Conservation (phyloP, 768 basidiomycete species). For the Dioszegia hungarica region DNA sequence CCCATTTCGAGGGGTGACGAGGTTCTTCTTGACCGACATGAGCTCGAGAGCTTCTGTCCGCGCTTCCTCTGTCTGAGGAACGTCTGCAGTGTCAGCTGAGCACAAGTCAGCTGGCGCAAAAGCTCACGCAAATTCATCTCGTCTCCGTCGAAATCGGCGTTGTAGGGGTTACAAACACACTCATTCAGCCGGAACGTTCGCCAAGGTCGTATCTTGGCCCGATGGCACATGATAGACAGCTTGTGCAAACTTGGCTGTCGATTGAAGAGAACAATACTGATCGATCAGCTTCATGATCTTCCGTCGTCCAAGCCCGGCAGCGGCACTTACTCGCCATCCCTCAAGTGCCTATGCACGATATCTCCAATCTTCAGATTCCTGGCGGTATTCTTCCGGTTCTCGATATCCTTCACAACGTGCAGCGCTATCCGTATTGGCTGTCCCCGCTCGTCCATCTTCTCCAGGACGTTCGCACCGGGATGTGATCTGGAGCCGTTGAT, state of each 20-base stretch:
- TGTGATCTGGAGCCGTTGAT: slow-evolving; percentile 84
- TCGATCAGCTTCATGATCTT: neutral
- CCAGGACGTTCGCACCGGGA: slow-evolving; percentile 74
- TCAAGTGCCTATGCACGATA: slow-evolving; percentile 86
- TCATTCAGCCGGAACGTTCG: slow-evolving; percentile 94
- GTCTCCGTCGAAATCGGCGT: slow-evolving; percentile 98
- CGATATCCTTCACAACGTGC: slow-evolving; percentile 33
- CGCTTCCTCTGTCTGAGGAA: slow-evolving; percentile 98
- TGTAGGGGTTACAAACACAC: slow-evolving; percentile 98
- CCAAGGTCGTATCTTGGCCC: slow-evolving; percentile 89
- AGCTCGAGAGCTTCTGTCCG: slow-evolving; percentile 93
- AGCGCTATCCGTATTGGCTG: slow-evolving; percentile 27
- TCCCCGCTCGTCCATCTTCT: slow-evolving; percentile 23
- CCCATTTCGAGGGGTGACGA: slow-evolving; percentile 96
- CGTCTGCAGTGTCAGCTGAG: slow-evolving; percentile 57
- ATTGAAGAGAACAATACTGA: slow-evolving; percentile 87
- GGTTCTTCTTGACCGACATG: slow-evolving; percentile 94
- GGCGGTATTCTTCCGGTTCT: slow-evolving; percentile 55
- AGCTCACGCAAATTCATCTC: slow-evolving; percentile 96
- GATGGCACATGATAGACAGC: slow-evolving; percentile 98
- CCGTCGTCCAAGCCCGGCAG: neutral
- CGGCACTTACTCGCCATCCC: slow-evolving; percentile 71
- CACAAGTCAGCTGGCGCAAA: neutral
- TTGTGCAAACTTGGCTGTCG: slow-evolving; percentile 98
- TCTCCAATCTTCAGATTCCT: slow-evolving; percentile 80